A percentile compares a stretch with the other conserved stretches of the same genome.
These are phyloP conservation scores for Malbranchea zuffiana DNA, from an alignment of 2,329 filamentous ascomycete species.

Conservation along the genomic window DNA sequence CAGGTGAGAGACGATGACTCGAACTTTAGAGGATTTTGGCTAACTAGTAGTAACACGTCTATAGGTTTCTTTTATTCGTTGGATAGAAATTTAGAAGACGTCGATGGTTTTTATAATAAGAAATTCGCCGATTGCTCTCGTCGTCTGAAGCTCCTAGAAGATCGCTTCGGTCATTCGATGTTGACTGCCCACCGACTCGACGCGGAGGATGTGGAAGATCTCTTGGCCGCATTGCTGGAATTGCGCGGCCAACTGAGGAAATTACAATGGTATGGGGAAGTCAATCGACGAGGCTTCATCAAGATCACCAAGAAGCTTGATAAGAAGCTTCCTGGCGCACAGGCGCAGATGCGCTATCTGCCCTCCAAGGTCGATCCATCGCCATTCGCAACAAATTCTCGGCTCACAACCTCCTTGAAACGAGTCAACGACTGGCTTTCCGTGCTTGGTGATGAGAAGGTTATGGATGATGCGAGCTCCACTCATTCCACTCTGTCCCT, in stretches of 20 bases:
- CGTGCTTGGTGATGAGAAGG: slow-evolving; percentile 63
- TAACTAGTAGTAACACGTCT: slow-evolving; percentile 1
- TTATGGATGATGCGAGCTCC: slow-evolving; percentile 63
- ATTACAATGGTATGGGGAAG: slow-evolving; percentile 94
- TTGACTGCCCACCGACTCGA: slow-evolving; percentile 64
- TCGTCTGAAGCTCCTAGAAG: slow-evolving; percentile 73
- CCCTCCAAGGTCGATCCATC: slow-evolving; percentile 81
- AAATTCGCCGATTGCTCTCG: slow-evolving; percentile 79
- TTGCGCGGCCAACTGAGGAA: slow-evolving; percentile 79
- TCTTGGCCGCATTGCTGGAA: slow-evolving; percentile 82
- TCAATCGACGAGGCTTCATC: slow-evolving; percentile 86
- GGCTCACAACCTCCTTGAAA: slow-evolving; percentile 48
- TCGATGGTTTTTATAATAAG: slow-evolving; percentile 94
- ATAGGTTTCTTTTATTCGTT: slow-evolving; percentile 92
- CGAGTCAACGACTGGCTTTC: slow-evolving; percentile 87
- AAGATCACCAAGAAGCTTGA: slow-evolving; percentile 99
- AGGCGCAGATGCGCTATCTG: slow-evolving; percentile 75
- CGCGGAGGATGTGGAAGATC: slow-evolving; percentile 78
- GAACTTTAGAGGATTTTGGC: neutral
- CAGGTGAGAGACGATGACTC: slow-evolving; percentile 53
- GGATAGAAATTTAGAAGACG: slow-evolving; percentile 93
- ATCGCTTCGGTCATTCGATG: slow-evolving; percentile 67
- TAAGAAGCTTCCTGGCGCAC: slow-evolving; percentile 71
- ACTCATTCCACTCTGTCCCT: slow-evolving; percentile 59
- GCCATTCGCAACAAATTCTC: slow-evolving; percentile 68